These are phyloP conservation scores for Castanea sativa DNA, from an alignment of 306 rosid species.

Conservation along the genomic window DNA sequence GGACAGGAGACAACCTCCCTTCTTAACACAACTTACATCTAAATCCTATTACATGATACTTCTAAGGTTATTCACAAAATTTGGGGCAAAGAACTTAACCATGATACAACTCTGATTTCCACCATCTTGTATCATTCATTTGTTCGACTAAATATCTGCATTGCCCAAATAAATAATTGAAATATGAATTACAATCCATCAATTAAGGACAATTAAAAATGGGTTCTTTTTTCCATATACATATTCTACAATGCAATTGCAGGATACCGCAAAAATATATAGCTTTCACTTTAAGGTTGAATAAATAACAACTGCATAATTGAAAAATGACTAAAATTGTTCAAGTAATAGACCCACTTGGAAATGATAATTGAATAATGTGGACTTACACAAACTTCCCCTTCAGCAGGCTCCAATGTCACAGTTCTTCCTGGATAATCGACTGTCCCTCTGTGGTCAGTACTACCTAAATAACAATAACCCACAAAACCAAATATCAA, in stretches of 20 bases:
- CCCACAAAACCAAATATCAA: constrained; percentile 23
- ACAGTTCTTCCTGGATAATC: constrained; percentile 93
- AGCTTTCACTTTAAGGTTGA: neutral
- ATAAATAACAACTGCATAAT: neutral
- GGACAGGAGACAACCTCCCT: neutral
- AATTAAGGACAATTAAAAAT: neutral
- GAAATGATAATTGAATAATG: neutral
- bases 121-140: neutral
- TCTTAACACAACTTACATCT: neutral
- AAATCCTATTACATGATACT: neutral
- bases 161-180: neutral
- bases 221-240: neutral
- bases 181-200: neutral
- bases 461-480: constrained; percentile 58
- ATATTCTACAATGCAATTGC: neutral
- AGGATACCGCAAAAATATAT: neutral
- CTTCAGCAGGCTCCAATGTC: constrained; percentile 80
- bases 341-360: neutral
- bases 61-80: neutral
- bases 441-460: constrained; percentile 92
- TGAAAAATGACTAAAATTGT: neutral
- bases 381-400: constrained; percentile 70
- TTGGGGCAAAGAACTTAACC: neutral
- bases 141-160: neutral
- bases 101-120: neutral